These are phyloP conservation scores for Xylaria telfairii DNA, from an alignment of 495 filamentous ascomycete species.

Conservation along the genomic window DNA sequence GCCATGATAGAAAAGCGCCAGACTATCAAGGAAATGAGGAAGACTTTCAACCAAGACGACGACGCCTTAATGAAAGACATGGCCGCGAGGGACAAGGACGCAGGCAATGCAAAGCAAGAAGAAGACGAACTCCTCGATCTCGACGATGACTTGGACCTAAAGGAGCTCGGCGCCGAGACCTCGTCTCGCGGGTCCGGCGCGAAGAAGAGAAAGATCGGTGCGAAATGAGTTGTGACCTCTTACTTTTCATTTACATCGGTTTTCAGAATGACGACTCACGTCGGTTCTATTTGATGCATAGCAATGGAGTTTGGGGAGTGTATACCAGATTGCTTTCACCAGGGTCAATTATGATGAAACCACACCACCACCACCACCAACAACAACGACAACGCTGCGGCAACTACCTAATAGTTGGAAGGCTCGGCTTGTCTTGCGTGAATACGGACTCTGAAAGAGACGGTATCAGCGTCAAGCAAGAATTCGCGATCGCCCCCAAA, in stretches of 20 bases:
- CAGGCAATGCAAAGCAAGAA: conserved; percentile 16
- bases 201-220: conserved; percentile 45
- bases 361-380: too few species aligned
- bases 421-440: background rate
- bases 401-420: conserved; percentile 2
- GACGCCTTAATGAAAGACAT: conserved; percentile 45
- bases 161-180: conserved; percentile 21
- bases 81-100: conserved; percentile 24
- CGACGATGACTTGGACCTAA: conserved; percentile 35
- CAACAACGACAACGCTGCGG: background rate
- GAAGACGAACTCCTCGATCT: conserved; percentile 31
- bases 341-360: background rate
- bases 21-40: conserved; percentile 76
- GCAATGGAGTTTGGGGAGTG: conserved; percentile 35
- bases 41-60: conserved; percentile 61
- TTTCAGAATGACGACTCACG: conserved; percentile 12
- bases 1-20: conserved; percentile 83
- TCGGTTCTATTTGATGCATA: conserved; percentile 33
- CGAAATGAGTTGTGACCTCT: conserved; percentile 29
- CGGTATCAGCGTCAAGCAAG: background rate
- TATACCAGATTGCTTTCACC: conserved; percentile 37
- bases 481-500: background rate
- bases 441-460: background rate
- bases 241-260: background rate
- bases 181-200: conserved; percentile 43